Base-by-base conservation (phyloP, 1,284 basidiomycete species). In the Somion occarium region DNA sequence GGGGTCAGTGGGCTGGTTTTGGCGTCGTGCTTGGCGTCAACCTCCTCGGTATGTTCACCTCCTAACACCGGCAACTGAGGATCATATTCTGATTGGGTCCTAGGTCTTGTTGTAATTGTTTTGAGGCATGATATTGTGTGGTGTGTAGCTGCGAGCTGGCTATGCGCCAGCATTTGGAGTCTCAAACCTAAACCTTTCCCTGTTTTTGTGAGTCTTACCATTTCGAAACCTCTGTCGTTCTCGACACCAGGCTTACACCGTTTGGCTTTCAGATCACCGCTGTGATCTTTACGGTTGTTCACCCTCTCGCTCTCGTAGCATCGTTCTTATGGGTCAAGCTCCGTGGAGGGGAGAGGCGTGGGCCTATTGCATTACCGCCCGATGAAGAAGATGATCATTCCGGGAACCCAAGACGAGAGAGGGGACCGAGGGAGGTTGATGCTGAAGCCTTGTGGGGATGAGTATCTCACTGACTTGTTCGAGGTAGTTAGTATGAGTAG, bases 121-220 rank as follows among this genome's bases (percentile, higher is more conserved):
- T 22, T 75, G 2, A 70, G 82, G 3, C 71, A 77, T 5, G 88
- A 90, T 58, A 69, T 89, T 49, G 82, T 88, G 0, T 88, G 84
- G 83, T 80, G 82, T 46, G 72, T 84, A 13, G 82, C 83, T 0
- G 80, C 84, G 0, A 81, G 79, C 0, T 89, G 86, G 87, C 74
- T 87, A 22, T 81, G 78, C 52, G 69, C 83, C 13, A 79, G 78
- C 54, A 69, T 88, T 2, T 88, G 83, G 82, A 65, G 67, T n/a
- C 65, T 72, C 7, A 63, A 70, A 24, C 83, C 82, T 0, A 87
- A 87, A 55, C 82, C 83, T 1, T 70, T 72, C 9, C 73, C 78
- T 2, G 79, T 88, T 19, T 78, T 78, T 55, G 85, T 88, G 58
- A 34, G 83, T 73, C 24, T 19, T 25, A 26, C 45, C 26, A 53